Conservation (phyloP, 164 flowering plant species). For the Magnolia sinica region DNA sequence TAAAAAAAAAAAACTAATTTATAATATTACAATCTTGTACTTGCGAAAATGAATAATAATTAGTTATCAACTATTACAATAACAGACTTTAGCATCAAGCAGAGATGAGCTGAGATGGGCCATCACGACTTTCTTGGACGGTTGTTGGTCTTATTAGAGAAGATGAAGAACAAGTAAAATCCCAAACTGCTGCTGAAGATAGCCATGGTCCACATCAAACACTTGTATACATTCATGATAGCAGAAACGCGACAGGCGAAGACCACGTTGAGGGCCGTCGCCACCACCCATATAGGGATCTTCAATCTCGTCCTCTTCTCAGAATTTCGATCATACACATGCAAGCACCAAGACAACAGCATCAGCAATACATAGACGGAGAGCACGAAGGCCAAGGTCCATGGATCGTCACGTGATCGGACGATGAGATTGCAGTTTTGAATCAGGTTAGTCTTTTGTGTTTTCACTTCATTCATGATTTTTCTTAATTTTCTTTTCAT, state of each 20-base stretch:
- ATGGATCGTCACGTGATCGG: not conserved
- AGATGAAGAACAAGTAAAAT: not conserved
- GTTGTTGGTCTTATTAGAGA: too few species aligned
- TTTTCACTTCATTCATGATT: too few species aligned
- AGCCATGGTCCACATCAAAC: not conserved
- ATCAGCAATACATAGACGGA: not conserved
- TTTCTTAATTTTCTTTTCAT: too few species aligned
- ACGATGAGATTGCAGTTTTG: not conserved
- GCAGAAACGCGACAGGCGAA: not conserved
- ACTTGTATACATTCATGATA: not conserved
- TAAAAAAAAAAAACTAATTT: too few species aligned
- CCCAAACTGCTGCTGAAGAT: not conserved
- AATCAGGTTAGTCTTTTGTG: not conserved
- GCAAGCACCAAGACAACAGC: not conserved
- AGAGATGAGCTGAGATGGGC: too few species aligned
- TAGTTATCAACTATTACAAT: too few species aligned
- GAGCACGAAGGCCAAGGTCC: not conserved
- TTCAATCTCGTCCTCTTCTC: not conserved
- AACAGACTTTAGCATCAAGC: too few species aligned
- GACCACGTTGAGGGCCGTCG: slow-evolving; percentile 4
- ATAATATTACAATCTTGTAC: too few species aligned
- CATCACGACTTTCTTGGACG: too few species aligned
- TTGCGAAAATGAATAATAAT: too few species aligned
- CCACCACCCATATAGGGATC: not conserved
- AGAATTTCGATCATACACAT: not conserved